Percentiles rank a stretch among this genome's conserved stretches.
These are phyloP conservation scores for Chamaecrista fasciculata DNA, from an alignment of 306 rosid genomes.

Conservation along the genomic window DNA sequence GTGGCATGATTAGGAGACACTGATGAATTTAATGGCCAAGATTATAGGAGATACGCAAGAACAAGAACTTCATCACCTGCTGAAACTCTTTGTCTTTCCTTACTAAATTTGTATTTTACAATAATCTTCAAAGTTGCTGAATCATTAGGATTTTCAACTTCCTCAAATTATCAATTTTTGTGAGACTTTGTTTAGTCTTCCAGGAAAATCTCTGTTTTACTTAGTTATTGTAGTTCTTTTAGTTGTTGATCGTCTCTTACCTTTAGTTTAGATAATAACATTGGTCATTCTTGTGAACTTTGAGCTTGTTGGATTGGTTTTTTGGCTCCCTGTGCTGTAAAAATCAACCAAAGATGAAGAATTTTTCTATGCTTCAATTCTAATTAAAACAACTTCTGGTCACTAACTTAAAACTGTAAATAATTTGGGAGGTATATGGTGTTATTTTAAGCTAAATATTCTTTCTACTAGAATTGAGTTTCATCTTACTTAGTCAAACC, in stretches of 20 bases:
- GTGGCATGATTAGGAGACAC: too few species aligned
- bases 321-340: slow-evolving; percentile 4
- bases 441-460: too few species aligned
- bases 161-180: not conserved
- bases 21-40: too few species aligned
- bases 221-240: slow-evolving; percentile 2
- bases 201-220: slow-evolving; percentile 6
- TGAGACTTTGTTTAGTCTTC: not conserved
- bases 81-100: too few species aligned
- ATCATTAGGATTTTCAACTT: too few species aligned
- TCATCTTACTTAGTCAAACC: slow-evolving; percentile 5
- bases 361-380: too few species aligned
- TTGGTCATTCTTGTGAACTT: too few species aligned
- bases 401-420: not conserved
- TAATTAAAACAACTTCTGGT: too few species aligned
- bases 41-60: too few species aligned
- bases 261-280: not conserved
- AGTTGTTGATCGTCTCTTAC: not conserved
- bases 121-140: too few species aligned
- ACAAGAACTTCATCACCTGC: too few species aligned
- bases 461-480: not conserved
- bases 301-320: slow-evolving; percentile 26
- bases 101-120: too few species aligned
- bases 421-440: not conserved
- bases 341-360: not conserved